Evolutionary conservation across 1,139 yeast species (phyloP).

Genomic region (Suhomyces guaymorum): DNA sequence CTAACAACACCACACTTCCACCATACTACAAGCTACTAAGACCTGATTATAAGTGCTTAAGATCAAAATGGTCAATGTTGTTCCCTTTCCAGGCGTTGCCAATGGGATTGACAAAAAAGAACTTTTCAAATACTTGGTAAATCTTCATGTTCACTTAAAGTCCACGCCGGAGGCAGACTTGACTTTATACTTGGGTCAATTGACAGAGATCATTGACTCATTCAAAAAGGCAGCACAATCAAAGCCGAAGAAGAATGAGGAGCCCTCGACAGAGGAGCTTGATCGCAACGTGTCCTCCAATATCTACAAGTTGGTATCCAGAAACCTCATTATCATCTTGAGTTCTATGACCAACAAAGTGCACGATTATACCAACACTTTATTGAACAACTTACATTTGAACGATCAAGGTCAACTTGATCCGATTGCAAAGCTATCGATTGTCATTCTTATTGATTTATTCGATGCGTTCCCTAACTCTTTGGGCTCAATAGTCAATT

Average conservation of each 20-base stretch:
- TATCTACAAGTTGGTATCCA: slow-evolving; percentile 33
- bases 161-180: slow-evolving; percentile 14
- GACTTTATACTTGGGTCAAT: slow-evolving; percentile 12
- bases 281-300: slow-evolving; percentile 23
- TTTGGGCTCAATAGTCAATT: slow-evolving; percentile 39
- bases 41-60: too few species aligned
- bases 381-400: slow-evolving; percentile 31
- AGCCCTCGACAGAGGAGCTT: not conserved
- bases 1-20: not conserved
- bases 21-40: not conserved
- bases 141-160: slow-evolving; percentile 23
- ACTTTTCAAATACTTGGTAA: slow-evolving; percentile 27
- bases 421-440: slow-evolving; percentile 27
- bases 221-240: slow-evolving; percentile 10
- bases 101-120: slow-evolving; percentile 23
- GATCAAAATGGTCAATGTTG: slow-evolving; percentile 9
- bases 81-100: slow-evolving; percentile 20
- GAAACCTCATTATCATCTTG: slow-evolving; percentile 31
- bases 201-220: slow-evolving; percentile 15
- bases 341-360: slow-evolving; percentile 37
- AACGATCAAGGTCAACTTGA: slow-evolving; percentile 20
- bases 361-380: slow-evolving; percentile 41
- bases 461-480: slow-evolving; percentile 42
- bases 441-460: slow-evolving; percentile 39
- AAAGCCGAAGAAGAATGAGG: slow-evolving; percentile 2